Evolutionary conservation across 495 filamentous ascomycete genomes (phyloP).

Genomic region (Pseudotulostoma volvatum): DNA sequence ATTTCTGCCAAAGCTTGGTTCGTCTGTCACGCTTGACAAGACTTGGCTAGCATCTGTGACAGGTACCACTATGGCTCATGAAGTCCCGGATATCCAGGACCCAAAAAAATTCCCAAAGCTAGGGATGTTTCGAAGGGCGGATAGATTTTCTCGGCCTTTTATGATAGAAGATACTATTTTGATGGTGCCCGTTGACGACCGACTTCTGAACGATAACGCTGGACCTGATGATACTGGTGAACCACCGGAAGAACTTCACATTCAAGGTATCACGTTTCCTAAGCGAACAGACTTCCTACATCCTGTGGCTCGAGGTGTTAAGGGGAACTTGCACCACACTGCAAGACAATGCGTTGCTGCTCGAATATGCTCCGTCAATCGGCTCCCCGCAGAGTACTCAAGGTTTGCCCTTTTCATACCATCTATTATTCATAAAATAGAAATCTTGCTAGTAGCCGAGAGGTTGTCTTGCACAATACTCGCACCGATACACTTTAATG

Average conservation of each 20-base stretch:
- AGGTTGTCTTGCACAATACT: slow-evolving; percentile 46
- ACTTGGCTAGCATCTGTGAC: slow-evolving; percentile 2
- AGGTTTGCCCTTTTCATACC: slow-evolving; percentile 60
- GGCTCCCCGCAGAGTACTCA: slow-evolving; percentile 40
- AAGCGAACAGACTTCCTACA: slow-evolving; percentile 47
- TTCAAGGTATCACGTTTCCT: slow-evolving; percentile 34
- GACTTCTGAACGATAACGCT: neutral
- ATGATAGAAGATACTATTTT: slow-evolving; percentile 1
- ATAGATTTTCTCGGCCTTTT: slow-evolving; percentile 2
- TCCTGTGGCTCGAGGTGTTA: slow-evolving; percentile 8
- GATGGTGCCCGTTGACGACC: neutral
- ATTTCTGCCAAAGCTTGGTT: slow-evolving; percentile 11
- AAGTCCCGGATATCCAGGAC: neutral
- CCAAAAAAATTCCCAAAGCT: neutral
- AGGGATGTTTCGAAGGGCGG: slow-evolving; percentile 2
- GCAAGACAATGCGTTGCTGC: slow-evolving; percentile 9
- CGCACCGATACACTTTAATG: slow-evolving; percentile 32
- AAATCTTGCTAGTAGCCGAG: slow-evolving; percentile 44
- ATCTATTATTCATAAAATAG: slow-evolving; percentile 53
- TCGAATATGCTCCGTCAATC: slow-evolving; percentile 30
- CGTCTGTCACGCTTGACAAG: neutral
- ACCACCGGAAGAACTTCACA: slow-evolving; percentile 23
- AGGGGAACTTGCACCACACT: slow-evolving; percentile 5
- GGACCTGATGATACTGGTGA: slow-evolving; percentile 1
- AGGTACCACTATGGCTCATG: neutral